Evolutionary conservation across 176 grass and related monocot species (phyloP), one percentile per base, ranked within the genome.

Genomic region (Echinochloa phyllopogon): DNA sequence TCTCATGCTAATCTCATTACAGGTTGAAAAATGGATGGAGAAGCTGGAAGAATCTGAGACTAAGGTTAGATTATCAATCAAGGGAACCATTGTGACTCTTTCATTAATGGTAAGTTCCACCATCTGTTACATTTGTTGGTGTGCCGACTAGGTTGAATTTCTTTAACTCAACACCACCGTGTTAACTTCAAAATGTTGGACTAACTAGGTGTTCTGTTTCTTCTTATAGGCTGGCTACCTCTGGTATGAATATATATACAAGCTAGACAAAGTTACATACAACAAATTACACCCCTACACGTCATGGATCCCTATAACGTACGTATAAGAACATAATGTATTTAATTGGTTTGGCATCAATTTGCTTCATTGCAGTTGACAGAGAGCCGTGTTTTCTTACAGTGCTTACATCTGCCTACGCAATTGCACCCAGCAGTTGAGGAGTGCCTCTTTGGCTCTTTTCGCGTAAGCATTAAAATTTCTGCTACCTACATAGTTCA

Each of bases 271-370:
- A 84, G 64, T 96, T 63, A 94, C 97, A 25, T 99, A 99, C 86
- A 99, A 99, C 64, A 99, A 96, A 66, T 99, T 91, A 74, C 97
- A 99, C 92, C 97, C 97, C 23, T 99, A 99, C 74, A 99, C 97
- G 5, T 99, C 97, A 76, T 99, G 97, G 97, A 99, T 99, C 78
- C 97, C 97, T 78, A 99, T 99, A 82, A 96, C 97, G 97, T 99
- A 92, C 12, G 91, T 87, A 76, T 78, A 24, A 53, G 14, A 42
- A 59, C 20, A 56, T 72, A 4, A 24, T 24, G 4, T 55, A 68
- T 67, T 66, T 87, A 27, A 43, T 53, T 20, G 53, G 45, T 85
- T 45, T 70, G 24, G 13, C 20, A 48, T 49, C 36, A 66, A 42
- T 41, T 24, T 76, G 17, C 25, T 69, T 84, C 17, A 39, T 73